Conservation (phyloP, 202 grass and related monocot genomes). For the Musa balbisiana region DNA sequence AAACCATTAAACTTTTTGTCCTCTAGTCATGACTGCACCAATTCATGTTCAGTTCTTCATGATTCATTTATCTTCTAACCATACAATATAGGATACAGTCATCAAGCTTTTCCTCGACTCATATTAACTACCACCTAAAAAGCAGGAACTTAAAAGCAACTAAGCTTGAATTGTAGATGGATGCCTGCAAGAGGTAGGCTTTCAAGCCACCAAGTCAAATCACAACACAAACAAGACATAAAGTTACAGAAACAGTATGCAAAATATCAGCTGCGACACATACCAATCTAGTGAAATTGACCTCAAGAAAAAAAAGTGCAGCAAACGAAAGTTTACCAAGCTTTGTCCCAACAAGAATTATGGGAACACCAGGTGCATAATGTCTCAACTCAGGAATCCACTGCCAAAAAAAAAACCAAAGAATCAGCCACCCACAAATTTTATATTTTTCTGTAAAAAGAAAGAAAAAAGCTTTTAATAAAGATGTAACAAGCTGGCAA, state of each 20-base stretch:
- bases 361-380: slow-evolving; percentile 89
- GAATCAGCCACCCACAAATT: slow-evolving; percentile 5
- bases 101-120: neutral
- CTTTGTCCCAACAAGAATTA: slow-evolving; percentile 92
- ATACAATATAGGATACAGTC: neutral
- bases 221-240: too few relatives aligned
- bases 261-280: neutral
- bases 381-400: slow-evolving; percentile 96
- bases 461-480: too few relatives aligned
- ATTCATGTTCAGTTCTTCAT: neutral
- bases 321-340: slow-evolving; percentile 42
- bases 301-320: neutral
- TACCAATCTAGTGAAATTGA: neutral
- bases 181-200: neutral
- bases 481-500: neutral
- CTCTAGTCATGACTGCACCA: neutral
- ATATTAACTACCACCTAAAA: neutral
- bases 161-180: neutral
- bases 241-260: neutral
- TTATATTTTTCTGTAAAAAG: neutral
- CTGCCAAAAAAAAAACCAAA: slow-evolving; percentile 28
- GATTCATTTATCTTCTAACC: neutral
- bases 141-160: neutral
- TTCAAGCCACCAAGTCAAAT: neutral
- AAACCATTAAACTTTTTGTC: neutral